These are phyloP conservation scores for Podosphaera xanthii DNA, from an alignment of 2,329 filamentous ascomycete species.

Conservation along the genomic window DNA sequence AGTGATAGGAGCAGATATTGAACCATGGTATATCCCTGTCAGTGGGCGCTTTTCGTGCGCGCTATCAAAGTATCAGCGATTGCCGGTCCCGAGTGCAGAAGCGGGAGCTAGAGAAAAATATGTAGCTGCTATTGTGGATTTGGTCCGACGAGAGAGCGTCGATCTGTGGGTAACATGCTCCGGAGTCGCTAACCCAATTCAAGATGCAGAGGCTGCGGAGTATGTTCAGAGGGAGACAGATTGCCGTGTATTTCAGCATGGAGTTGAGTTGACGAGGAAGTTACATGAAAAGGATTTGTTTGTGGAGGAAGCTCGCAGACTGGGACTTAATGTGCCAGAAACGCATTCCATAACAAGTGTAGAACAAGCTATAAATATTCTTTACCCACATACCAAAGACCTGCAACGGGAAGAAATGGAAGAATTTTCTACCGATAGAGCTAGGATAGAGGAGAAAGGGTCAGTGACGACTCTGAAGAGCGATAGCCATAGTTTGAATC, in stretches of 20 bases:
- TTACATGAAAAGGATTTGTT: slow-evolving; percentile 46
- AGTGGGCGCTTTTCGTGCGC: slow-evolving; percentile 8
- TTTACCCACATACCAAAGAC: slow-evolving; percentile 17
- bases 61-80: slow-evolving; percentile 12
- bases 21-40: slow-evolving; percentile 13
- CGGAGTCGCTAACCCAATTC: slow-evolving; percentile 38
- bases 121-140: slow-evolving; percentile 28
- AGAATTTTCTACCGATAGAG: neutral
- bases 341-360: slow-evolving; percentile 29
- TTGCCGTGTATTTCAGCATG: slow-evolving; percentile 42
- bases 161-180: slow-evolving; percentile 57
- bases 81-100: slow-evolving; percentile 14
- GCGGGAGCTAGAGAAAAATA: slow-evolving; percentile 23
- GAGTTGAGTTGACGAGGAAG: slow-evolving; percentile 27
- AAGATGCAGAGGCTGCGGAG: slow-evolving; percentile 43
- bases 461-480: too few species aligned
- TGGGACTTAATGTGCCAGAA: slow-evolving; percentile 31
- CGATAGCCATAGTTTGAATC: too few species aligned
- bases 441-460: slow-evolving; percentile 14
- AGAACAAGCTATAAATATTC: slow-evolving; percentile 27
- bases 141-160: slow-evolving; percentile 36
- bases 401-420: neutral
- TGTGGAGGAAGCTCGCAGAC: slow-evolving; percentile 28
- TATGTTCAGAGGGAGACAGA: slow-evolving; percentile 30
- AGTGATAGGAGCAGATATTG: slow-evolving; percentile 48